These are phyloP conservation scores for Chrysochromulina tobinii DNA, from an alignment of 78 protist species.

Conservation along the genomic window DNA sequence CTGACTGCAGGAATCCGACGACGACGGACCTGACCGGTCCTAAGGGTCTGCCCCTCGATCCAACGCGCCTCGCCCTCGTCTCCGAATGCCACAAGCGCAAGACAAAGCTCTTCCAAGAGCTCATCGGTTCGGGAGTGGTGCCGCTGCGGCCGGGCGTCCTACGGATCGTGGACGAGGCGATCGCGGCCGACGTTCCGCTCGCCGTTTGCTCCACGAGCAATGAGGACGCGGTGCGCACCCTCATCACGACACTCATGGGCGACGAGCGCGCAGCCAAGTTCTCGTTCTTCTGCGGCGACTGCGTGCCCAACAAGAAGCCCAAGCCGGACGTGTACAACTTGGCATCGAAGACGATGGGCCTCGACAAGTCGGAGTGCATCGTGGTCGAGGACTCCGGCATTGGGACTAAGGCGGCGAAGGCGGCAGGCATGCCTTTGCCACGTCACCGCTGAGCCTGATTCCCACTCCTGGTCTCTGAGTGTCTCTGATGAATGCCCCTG, in stretches of 20 bases:
- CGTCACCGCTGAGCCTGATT: background rate
- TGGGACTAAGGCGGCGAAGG: background rate
- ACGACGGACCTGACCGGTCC: background rate
- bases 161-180: background rate
- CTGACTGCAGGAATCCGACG: background rate
- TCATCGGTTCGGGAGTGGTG: background rate
- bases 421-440: background rate
- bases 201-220: constrained; percentile 14
- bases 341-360: background rate
- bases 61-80: background rate
- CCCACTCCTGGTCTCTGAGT: too few relatives aligned
- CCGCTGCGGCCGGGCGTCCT: constrained; percentile 7
- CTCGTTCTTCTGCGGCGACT: background rate
- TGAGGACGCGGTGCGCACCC: constrained; percentile 14
- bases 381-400: constrained; percentile 24
- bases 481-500: too few relatives aligned
- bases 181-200: background rate
- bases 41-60: background rate
- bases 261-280: background rate
- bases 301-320: background rate
- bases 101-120: background rate
- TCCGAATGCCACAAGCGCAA: background rate
- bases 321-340: constrained; percentile 8
- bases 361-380: background rate
- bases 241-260: background rate